Conservation (phyloP, 2,329 filamentous ascomycete species). For the Monilinia fructigena region DNA sequence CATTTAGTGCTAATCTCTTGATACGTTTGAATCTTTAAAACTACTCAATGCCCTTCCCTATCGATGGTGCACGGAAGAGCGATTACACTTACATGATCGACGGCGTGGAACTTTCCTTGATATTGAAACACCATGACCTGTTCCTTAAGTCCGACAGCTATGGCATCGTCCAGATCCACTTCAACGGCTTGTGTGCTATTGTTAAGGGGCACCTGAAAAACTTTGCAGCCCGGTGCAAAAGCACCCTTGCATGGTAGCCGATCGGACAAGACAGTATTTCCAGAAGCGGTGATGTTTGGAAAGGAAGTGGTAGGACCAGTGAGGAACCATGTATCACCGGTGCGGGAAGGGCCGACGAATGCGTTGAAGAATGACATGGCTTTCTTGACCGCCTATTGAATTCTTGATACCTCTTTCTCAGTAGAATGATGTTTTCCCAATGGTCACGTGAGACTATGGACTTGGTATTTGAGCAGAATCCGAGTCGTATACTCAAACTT, state of each 20-base stretch:
- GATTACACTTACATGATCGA: slow-evolving; percentile 60
- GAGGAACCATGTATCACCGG: slow-evolving; percentile 25
- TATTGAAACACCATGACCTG: slow-evolving; percentile 67
- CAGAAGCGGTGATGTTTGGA: slow-evolving; percentile 24
- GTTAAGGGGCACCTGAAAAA: slow-evolving; percentile 51
- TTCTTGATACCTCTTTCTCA: too few relatives aligned
- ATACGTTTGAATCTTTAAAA: neutral
- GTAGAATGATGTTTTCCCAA: too few relatives aligned
- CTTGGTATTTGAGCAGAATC: too few relatives aligned
- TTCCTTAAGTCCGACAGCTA: slow-evolving; percentile 45
- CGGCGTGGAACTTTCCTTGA: slow-evolving; percentile 60
- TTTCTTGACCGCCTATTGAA: neutral
- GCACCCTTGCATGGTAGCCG: slow-evolving; percentile 41
- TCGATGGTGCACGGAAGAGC: slow-evolving; percentile 14
- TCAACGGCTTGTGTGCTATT: slow-evolving; percentile 43
- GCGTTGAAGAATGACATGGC: slow-evolving; percentile 12
- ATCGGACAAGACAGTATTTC: slow-evolving; percentile 17
- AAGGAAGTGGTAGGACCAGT: slow-evolving; percentile 21
- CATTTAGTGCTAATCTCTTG: neutral
- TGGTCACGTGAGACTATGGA: too few relatives aligned
- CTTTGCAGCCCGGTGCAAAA: slow-evolving; percentile 57
- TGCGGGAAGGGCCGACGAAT: slow-evolving; percentile 27
- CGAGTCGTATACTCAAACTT: neutral
- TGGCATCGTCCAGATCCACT: slow-evolving; percentile 39
- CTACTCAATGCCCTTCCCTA: too few relatives aligned